Percentiles rank a stretch among this genome's conserved stretches.
Evolutionary conservation across 345 rosid species (phyloP).

Genomic region (Eucalyptus melliodora): DNA sequence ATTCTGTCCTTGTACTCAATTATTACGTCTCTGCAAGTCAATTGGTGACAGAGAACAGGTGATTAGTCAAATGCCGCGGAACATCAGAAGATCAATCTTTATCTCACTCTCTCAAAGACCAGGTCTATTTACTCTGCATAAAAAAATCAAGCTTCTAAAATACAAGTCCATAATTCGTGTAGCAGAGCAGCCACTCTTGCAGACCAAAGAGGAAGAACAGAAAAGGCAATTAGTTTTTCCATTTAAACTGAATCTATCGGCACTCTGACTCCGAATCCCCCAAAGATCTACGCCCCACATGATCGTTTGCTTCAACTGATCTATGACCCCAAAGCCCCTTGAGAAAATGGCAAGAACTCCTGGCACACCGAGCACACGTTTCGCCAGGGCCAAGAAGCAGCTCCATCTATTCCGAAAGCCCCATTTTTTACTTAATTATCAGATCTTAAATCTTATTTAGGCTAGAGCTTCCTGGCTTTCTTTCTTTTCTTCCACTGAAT

Average conservation of each 20-base stretch:
- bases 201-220: background rate
- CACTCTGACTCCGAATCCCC: background rate
- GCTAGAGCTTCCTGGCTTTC: background rate
- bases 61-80: background rate
- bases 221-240: background rate
- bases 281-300: background rate
- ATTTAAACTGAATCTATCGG: background rate
- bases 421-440: background rate
- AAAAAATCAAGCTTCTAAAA: background rate
- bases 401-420: background rate
- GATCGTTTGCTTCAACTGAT: background rate
- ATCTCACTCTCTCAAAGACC: background rate
- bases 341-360: background rate
- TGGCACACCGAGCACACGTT: background rate
- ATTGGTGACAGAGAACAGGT: background rate
- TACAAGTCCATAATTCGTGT: background rate
- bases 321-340: background rate
- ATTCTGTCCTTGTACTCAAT: constrained; percentile 3
- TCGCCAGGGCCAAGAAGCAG: background rate
- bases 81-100: background rate
- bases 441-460: background rate
- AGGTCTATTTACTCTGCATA: background rate
- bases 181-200: background rate
- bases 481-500: background rate
- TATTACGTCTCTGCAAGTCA: constrained; percentile 9